Percentiles rank a stretch among this genome's conserved stretches.
Evolutionary conservation across 345 rosid genomes (phyloP).

Genomic region (Hypericum perforatum): DNA sequence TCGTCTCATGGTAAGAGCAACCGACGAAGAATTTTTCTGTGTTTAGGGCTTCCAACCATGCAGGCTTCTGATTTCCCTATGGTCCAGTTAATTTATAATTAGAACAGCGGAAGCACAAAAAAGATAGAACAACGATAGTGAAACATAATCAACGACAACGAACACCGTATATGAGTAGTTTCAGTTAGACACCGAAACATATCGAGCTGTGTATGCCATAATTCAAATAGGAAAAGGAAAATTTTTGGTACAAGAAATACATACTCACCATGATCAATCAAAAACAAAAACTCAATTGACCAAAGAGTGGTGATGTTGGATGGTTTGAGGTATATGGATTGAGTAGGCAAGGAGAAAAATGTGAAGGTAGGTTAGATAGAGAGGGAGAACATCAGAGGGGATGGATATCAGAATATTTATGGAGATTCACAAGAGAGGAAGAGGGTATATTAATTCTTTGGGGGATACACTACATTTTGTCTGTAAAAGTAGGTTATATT

Average conservation of each 20-base stretch:
- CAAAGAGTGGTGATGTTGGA: too few relatives aligned
- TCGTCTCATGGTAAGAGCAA: conserved; percentile 61
- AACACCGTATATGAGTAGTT: too few relatives aligned
- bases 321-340: conserved; percentile 10
- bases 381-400: conserved; percentile 12
- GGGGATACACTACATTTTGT: conserved; percentile 25
- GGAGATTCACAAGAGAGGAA: conserved; percentile 47
- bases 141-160: too few relatives aligned
- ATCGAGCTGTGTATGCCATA: too few relatives aligned
- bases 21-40: conserved; percentile 65
- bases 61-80: conserved; percentile 71
- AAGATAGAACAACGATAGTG: too few relatives aligned
- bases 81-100: neutral
- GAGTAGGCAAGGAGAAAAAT: conserved; percentile 13
- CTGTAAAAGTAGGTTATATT: neutral
- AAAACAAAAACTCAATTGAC: too few relatives aligned
- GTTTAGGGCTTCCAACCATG: conserved; percentile 92
- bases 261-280: too few relatives aligned
- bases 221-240: too few relatives aligned
- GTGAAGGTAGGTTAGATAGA: too few relatives aligned
- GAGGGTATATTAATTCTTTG: conserved; percentile 44
- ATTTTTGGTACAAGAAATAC: too few relatives aligned
- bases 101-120: neutral
- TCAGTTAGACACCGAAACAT: too few relatives aligned
- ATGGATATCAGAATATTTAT: conserved; percentile 41